Evolutionary conservation across 257 asterid genomes (phyloP), one percentile per base, ranked within the genome.

Genomic region (Lithospermum erythrorhizon): DNA sequence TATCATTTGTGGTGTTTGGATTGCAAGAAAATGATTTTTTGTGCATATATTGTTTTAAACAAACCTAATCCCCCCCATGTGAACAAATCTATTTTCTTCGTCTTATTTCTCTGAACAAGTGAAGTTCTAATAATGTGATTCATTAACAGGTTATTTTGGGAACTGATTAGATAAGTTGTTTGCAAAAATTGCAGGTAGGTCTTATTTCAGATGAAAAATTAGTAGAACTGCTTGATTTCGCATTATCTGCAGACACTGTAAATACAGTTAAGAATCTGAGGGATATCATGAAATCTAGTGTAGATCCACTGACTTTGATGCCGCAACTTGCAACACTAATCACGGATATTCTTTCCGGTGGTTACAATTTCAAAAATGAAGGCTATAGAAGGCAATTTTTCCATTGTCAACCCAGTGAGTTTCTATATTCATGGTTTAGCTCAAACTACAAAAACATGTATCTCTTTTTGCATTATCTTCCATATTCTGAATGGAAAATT

Each of bases 291-390:
- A 96, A 89, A 80, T 84, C 94, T 71, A 97, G 98, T 21, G 83
- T 89, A 15, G 98, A 93, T 71, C 98, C 98, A 49, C 74, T 93
- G 78, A 86, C 95, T 51, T 76, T 93, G 72, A 86, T 93, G 95
- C 86, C 98, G 3, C 98, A 89, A 81, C 97, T 93, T 70, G 98
- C 98, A 21, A 84, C 95, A 0, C 82, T 84, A 69, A 89, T 93
- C 67, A 93, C 97, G 48, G 95, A 93, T 74, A 83, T 93, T 77
- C 94, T 93, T 72, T 97, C 95, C 62, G 95, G 97, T 65, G 86
- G 89, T 73, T 86, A 79, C 58, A 82, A 86, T 76, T 75, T 89
- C 79, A 66, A 70, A n/a, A 88, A 78, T 73, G 87, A 73, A 69
- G 76, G 85, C 66, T 70, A 87, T 65, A 61, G 81, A 73, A 82